Conservation (phyloP, 129 eudicot species). For the Cynara cardunculus region DNA sequence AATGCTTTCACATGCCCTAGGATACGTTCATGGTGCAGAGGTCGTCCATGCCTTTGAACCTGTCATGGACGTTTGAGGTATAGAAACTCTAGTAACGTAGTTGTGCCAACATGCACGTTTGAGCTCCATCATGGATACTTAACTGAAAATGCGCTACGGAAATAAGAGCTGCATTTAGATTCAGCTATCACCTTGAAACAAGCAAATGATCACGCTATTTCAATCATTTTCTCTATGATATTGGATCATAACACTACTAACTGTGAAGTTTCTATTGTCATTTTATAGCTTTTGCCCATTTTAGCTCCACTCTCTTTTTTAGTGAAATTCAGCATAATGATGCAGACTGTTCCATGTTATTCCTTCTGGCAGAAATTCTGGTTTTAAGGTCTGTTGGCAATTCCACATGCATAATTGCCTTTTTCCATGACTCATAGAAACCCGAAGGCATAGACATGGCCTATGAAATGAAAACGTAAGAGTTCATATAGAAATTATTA, state of each 20-base stretch:
- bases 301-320: constrained; percentile 19
- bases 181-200: neutral
- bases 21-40: constrained; percentile 84
- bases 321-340: constrained; percentile 88
- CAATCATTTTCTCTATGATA: neutral
- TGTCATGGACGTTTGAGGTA: constrained; percentile 96
- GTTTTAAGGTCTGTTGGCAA: constrained; percentile 61
- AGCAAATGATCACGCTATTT: neutral
- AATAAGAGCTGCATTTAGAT: neutral
- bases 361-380: constrained; percentile 88
- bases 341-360: constrained; percentile 66
- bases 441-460: neutral
- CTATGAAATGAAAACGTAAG: neutral
- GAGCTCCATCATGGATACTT: neutral
- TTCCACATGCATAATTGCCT: neutral
- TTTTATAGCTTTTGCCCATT: neutral
- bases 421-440: constrained; percentile 20
- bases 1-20: constrained; percentile 66
- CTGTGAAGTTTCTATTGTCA: neutral
- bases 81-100: neutral
- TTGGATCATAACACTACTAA: neutral
- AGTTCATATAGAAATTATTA: neutral
- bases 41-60: constrained; percentile 78
- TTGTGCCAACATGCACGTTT: neutral
- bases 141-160: neutral